These are phyloP conservation scores for Sindora glabra DNA, from an alignment of 306 rosid species.

Conservation along the genomic window DNA sequence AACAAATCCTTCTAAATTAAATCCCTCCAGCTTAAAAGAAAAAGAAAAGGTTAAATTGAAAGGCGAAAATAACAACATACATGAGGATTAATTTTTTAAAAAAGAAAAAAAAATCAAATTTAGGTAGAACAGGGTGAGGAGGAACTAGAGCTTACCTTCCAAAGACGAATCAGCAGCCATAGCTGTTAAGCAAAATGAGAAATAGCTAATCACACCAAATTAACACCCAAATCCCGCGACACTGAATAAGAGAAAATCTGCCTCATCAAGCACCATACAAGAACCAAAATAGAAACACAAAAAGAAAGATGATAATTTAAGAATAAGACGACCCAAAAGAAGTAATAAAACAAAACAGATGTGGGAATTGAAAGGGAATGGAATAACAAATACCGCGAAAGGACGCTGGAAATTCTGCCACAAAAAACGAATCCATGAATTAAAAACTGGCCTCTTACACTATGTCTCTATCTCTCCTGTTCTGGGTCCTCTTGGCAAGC, in stretches of 20 bases:
- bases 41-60: neutral
- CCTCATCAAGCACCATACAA: neutral
- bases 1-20: constrained; percentile 19
- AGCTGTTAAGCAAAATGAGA: constrained; percentile 24
- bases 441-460: constrained; percentile 1
- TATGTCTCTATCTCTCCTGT: neutral
- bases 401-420: constrained; percentile 42
- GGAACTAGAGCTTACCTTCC: constrained; percentile 41
- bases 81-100: constrained; percentile 12
- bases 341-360: neutral
- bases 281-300: neutral
- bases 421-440: constrained; percentile 42
- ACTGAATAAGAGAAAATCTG: constrained; percentile 38
- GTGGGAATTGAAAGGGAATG: constrained; percentile 28
- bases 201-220: constrained; percentile 47
- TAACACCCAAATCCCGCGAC: constrained; percentile 33
- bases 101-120: constrained; percentile 11
- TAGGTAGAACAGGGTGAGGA: constrained; percentile 2
- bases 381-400: constrained; percentile 48
- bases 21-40: neutral
- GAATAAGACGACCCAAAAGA: neutral
- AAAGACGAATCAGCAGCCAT: constrained; percentile 66
- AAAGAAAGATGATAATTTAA: constrained; percentile 2
- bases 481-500: constrained; percentile 5
- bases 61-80: neutral